Conservation (phyloP, 2,329 filamentous ascomycete genomes). For the Hirsutella minnesotensis region DNA sequence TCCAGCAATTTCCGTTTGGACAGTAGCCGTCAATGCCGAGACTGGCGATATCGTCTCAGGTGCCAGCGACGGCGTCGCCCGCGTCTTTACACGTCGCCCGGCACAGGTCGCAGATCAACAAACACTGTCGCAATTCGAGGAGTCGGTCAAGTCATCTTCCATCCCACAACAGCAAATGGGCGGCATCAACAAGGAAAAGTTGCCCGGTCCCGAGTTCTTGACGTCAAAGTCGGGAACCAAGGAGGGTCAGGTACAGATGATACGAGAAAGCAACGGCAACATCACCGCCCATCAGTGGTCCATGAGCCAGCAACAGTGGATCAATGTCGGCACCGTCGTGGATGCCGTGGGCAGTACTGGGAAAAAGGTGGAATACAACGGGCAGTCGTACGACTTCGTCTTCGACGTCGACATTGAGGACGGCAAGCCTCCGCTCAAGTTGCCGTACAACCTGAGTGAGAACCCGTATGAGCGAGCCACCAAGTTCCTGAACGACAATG, state of each 20-base stretch:
- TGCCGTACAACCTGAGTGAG: slow-evolving; percentile 87
- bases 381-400: slow-evolving; percentile 88
- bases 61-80: slow-evolving; percentile 75
- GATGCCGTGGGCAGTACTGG: slow-evolving; percentile 76
- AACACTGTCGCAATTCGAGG: slow-evolving; percentile 63
- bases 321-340: slow-evolving; percentile 87
- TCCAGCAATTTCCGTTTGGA: slow-evolving; percentile 93
- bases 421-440: slow-evolving; percentile 79
- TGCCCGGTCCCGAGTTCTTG: slow-evolving; percentile 82
- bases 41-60: slow-evolving; percentile 91
- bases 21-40: slow-evolving; percentile 67
- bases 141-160: slow-evolving; percentile 68
- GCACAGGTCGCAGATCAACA: slow-evolving; percentile 60
- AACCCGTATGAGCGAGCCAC: slow-evolving; percentile 87
- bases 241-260: slow-evolving; percentile 91
- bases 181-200: slow-evolving; percentile 79
- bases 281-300: slow-evolving; percentile 89
- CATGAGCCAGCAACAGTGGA: slow-evolving; percentile 56
- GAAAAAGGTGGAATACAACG: slow-evolving; percentile 63
- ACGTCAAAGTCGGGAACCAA: slow-evolving; percentile 77
- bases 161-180: slow-evolving; percentile 81
- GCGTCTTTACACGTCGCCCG: slow-evolving; percentile 66
- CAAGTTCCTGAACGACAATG: slow-evolving; percentile 82
- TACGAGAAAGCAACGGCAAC: slow-evolving; percentile 67
- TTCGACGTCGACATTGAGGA: slow-evolving; percentile 96